Evolutionary conservation across 2,329 filamentous ascomycete genomes (phyloP), one percentile per base, ranked within the genome.

Genomic region (Pseudophaeomoniella oleicola): DNA sequence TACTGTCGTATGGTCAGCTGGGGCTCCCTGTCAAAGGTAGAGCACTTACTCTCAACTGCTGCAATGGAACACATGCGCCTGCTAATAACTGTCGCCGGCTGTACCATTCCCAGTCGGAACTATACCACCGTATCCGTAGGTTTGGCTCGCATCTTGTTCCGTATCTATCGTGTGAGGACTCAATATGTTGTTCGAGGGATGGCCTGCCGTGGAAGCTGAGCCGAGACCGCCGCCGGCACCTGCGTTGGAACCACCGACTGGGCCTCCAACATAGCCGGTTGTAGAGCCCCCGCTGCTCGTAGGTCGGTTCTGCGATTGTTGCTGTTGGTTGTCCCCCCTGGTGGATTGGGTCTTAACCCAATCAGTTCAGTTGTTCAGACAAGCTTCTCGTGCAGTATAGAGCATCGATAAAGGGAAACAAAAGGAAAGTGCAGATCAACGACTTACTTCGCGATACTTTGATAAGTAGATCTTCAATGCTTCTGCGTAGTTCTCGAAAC

Each of bases 401-500:
- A 54, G 57, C 40, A 53, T 46, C 39, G 39, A 46, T 39, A 41
- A 41, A 43, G 39, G 42, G 41, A 39, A 38, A 19, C 39, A 30
- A 38, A 35, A 22, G 39, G 36, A 39, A 36, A 36, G 46, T 38
- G 45, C 44, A 51, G 51, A 46, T 46, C 46, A 46, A 51, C 43
- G 58, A 70, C 81, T 75, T 72, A 96, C 90, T 73, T 98, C 90
- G 59, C 90, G 80, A 61, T 96, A 98, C 57, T 94, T 90, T 41
- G 87, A 85, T 30, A 98, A 72, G 58, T 98, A 98, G 48, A 98
- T 94, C 63, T 98, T 98, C 40, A 98, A 69, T 2, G 90, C 90
- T 59, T 98, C 90, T 16, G 88, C 82, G 57, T 98, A 98, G 63
- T 98, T 98, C 62, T 98, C 90, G 59, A 98, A 98, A 1, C 90